phyloP scores from a whole-genome alignment of 148 eudicot genomes.

The Rhododendron kiyosumense region DNA sequence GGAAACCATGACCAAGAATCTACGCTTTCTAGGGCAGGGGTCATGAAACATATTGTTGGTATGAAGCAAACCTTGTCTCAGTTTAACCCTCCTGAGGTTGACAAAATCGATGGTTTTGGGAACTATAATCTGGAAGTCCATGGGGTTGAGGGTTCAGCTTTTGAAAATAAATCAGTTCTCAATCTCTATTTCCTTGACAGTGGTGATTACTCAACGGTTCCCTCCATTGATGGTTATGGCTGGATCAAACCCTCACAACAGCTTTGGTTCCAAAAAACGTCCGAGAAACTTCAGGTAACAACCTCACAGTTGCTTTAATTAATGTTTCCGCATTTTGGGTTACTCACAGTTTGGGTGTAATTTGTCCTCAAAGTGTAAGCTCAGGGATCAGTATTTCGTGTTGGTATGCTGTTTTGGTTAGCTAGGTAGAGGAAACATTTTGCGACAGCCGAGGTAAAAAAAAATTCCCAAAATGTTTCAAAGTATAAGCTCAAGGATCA shows the following conservation, averaged over 20 bases:
- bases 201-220: constrained; percentile 88
- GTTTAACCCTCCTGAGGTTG: constrained; percentile 54
- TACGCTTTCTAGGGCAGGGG: constrained; percentile 61
- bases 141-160: constrained; percentile 57
- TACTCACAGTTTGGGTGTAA: background rate
- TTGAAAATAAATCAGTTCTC: constrained; percentile 70
- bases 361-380: background rate
- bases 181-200: constrained; percentile 88
- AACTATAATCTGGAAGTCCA: constrained; percentile 80
- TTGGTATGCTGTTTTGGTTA: background rate
- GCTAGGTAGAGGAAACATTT: no score
- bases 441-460: background rate
- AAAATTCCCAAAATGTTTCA: no score
- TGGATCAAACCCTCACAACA: constrained; percentile 96
- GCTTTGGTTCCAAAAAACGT: constrained; percentile 68
- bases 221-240: constrained; percentile 61
- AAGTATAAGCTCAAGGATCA: background rate
- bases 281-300: constrained; percentile 56
- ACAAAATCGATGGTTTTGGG: constrained; percentile 77
- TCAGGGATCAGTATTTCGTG: background rate
- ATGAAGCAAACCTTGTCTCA: constrained; percentile 69
- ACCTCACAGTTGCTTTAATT: background rate
- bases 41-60: constrained; percentile 65
- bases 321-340: background rate
- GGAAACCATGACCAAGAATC: constrained; percentile 96